Evolutionary conservation across 2,329 filamentous ascomycete genomes (phyloP).

Genomic region (Capronia epimyces): DNA sequence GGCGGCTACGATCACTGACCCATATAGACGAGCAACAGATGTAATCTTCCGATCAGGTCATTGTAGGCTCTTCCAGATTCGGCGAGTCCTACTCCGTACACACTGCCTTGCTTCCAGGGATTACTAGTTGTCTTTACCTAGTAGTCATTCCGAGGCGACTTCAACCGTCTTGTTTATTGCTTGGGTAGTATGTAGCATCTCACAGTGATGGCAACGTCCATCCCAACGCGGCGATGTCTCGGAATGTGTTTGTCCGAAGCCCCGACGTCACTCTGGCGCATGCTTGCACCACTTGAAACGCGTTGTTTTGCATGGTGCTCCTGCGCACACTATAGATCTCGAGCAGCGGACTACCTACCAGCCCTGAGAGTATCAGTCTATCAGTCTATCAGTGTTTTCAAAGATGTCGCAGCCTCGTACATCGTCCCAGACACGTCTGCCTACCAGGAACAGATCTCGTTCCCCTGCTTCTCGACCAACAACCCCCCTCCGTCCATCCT

Average conservation of each 20-base stretch:
- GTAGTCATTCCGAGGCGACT: too few species aligned
- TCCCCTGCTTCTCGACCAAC: slow-evolving; percentile 70
- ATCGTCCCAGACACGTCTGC: slow-evolving; percentile 3
- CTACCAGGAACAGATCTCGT: slow-evolving; percentile 54
- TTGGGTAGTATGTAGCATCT: too few species aligned
- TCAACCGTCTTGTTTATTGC: not conserved
- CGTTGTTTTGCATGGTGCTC: not conserved
- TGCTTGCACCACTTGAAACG: not conserved
- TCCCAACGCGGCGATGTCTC: not conserved
- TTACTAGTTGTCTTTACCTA: too few species aligned
- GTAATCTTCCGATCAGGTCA: not conserved
- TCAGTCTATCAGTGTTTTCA: not conserved
- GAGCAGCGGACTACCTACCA: too few species aligned
- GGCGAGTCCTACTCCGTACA: too few species aligned
- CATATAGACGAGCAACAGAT: not conserved
- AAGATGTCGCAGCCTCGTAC: slow-evolving; percentile 14
- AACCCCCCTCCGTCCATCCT: slow-evolving; percentile 84
- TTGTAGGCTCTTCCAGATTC: too few species aligned
- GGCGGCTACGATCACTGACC: slow-evolving; percentile 1
- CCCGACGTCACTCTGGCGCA: not conserved
- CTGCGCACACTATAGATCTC: too few species aligned
- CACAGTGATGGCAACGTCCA: not conserved
- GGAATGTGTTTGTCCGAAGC: not conserved
- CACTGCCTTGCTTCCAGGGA: too few species aligned
- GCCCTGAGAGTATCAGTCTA: too few species aligned